Conservation (phyloP, 1,284 basidiomycete species). For the Cutaneotrichosporon sp. region DNA sequence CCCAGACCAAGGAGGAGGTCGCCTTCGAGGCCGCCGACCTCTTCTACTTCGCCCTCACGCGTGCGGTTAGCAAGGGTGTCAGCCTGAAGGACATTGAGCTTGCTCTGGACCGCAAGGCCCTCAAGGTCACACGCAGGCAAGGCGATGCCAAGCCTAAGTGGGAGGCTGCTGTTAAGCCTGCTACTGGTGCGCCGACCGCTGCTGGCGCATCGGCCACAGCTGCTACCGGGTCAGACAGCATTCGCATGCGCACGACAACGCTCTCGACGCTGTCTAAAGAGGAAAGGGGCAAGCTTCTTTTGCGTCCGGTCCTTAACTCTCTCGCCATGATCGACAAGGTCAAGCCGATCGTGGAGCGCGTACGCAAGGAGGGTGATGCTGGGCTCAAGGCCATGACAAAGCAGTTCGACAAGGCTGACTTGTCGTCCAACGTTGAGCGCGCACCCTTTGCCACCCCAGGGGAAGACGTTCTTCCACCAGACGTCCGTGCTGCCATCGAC, state of each 20-base stretch:
- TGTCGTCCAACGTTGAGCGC: conserved; percentile 48
- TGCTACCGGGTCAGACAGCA: conserved; percentile 48
- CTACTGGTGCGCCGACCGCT: conserved; percentile 28
- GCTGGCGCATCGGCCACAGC: conserved; percentile 23
- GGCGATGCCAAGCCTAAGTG: conserved; percentile 93
- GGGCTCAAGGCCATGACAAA: conserved; percentile 85
- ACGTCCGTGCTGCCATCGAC: conserved; percentile 79
- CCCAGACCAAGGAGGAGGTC: conserved; percentile 74
- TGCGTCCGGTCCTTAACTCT: conserved; percentile 85
- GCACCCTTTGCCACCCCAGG: conserved; percentile 47
- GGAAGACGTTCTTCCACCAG: conserved; percentile 57
- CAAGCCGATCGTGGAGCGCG: conserved; percentile 86
- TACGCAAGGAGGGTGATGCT: conserved; percentile 75
- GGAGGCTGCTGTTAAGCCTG: conserved; percentile 45
- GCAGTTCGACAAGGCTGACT: conserved; percentile 78
- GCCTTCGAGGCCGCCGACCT: conserved; percentile 96
- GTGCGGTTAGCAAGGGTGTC: conserved; percentile 81
- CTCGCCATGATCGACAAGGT: conserved; percentile 93
- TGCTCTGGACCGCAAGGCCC: conserved; percentile 78
- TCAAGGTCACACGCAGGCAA: conserved; percentile 78
- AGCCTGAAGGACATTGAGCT: conserved; percentile 76
- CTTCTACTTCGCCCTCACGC: conserved; percentile 85
- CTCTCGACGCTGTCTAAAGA: conserved; percentile 55
- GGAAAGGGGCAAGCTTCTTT: conserved; percentile 68
- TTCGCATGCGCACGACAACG: conserved; percentile 70